phyloP scores from a whole-genome alignment of 257 asterid species.

The Fraxinus cuspidata region DNA sequence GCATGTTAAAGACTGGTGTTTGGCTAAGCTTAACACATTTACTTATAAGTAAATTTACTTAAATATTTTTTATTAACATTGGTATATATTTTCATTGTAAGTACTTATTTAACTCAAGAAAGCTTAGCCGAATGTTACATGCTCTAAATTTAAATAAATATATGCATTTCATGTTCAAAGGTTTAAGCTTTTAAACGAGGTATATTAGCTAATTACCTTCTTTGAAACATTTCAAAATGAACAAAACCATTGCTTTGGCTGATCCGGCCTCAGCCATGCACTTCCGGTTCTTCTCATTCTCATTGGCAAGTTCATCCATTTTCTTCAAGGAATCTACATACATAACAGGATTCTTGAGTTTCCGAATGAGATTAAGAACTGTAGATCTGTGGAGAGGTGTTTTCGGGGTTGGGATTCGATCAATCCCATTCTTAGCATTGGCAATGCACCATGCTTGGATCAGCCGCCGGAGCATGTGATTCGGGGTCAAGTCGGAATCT shows the following conservation, averaged over 20 bases:
- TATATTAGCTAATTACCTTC: constrained; percentile 21
- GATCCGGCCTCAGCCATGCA: constrained; percentile 67
- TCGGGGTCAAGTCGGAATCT: constrained; percentile 68
- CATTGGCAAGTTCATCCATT: constrained; percentile 47
- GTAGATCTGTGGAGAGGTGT: constrained; percentile 45
- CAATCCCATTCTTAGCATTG: constrained; percentile 61
- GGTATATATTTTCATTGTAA: too few species aligned
- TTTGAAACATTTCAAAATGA: constrained; percentile 38
- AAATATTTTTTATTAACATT: too few species aligned
- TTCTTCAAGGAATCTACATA: constrained; percentile 40
- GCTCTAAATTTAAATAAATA: too few species aligned
- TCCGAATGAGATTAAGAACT: constrained; percentile 54
- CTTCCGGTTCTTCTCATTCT: constrained; percentile 50
- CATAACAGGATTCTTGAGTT: constrained; percentile 24
- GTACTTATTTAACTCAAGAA: too few species aligned
- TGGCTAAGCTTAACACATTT: too few species aligned
- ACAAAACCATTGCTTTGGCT: constrained; percentile 44
- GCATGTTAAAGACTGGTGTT: too few species aligned
- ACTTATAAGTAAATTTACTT: too few species aligned
- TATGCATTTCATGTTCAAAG: not conserved
- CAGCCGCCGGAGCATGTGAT: constrained; percentile 78
- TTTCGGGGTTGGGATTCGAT: constrained; percentile 78
- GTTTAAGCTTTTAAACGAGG: not conserved
- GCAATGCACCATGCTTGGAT: constrained; percentile 83
- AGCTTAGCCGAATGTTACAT: not conserved